phyloP scores from a whole-genome alignment of 2,329 filamentous ascomycete species.

The Alternaria ethzedia region DNA sequence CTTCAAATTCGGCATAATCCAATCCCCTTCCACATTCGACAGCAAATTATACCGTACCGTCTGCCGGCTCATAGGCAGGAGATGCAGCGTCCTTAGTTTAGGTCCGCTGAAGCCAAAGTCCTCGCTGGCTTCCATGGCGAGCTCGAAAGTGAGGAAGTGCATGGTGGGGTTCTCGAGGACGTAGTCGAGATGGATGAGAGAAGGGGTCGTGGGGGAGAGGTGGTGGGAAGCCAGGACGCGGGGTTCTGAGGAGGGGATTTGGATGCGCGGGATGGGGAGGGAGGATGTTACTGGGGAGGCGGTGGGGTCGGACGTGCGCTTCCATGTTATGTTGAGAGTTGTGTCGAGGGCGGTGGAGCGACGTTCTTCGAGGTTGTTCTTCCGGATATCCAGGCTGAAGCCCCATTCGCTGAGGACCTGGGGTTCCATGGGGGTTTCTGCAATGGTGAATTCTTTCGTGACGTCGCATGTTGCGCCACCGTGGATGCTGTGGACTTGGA shows the following conservation, averaged over 20 bases:
- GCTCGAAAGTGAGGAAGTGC: slow-evolving; percentile 91
- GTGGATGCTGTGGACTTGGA: slow-evolving; percentile 66
- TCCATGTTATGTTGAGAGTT: slow-evolving; percentile 78
- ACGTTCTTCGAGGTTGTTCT: slow-evolving; percentile 81
- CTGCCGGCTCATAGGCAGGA: slow-evolving; percentile 81
- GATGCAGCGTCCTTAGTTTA: slow-evolving; percentile 78
- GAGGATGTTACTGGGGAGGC: slow-evolving; percentile 53
- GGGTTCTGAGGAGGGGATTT: slow-evolving; percentile 82
- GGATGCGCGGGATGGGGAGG: slow-evolving; percentile 79
- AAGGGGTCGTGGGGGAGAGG: slow-evolving; percentile 36
- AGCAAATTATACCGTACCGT: slow-evolving; percentile 76
- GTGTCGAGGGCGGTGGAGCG: slow-evolving; percentile 76
- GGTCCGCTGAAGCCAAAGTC: slow-evolving; percentile 91
- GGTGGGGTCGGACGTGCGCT: slow-evolving; percentile 56
- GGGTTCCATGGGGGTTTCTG: slow-evolving; percentile 59
- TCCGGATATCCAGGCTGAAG: slow-evolving; percentile 78
- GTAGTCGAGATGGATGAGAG: slow-evolving; percentile 58
- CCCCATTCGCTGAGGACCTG: slow-evolving; percentile 73
- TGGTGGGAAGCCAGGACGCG: slow-evolving; percentile 70
- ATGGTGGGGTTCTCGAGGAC: slow-evolving; percentile 92
- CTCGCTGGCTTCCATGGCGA: slow-evolving; percentile 90
- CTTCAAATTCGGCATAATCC: slow-evolving; percentile 74
- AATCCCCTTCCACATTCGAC: slow-evolving; percentile 67
- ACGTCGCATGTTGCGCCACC: slow-evolving; percentile 66
- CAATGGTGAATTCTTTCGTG: slow-evolving; percentile 34